Evolutionary conservation across 192 early-diverging fungal genomes (phyloP).

Genomic region (Phycomyces blakesleeanus): DNA sequence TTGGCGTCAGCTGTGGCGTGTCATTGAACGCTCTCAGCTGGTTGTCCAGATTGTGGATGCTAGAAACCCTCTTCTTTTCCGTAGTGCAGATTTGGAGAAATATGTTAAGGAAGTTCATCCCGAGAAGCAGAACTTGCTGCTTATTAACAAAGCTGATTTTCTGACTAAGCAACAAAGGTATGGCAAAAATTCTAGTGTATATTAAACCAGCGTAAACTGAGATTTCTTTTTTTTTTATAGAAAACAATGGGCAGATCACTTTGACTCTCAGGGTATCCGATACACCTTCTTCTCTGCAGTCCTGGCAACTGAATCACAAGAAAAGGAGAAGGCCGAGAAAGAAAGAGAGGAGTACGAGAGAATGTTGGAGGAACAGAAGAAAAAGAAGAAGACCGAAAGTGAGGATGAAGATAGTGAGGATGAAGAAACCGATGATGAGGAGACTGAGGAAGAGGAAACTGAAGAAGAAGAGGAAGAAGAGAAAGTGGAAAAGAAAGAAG

Average conservation of each 20-base stretch:
- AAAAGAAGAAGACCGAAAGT: constrained; percentile 31
- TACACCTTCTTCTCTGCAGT: constrained; percentile 96
- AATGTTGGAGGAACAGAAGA: constrained; percentile 4
- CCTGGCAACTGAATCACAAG: constrained; percentile 70
- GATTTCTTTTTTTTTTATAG: constrained; percentile 27
- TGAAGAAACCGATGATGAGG: constrained; percentile 23
- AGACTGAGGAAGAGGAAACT: constrained; percentile 13
- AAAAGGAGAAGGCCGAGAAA: constrained; percentile 57
- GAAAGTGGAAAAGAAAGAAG: constrained; percentile 23
- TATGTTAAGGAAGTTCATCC: constrained; percentile 91
- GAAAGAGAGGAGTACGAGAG: constrained; percentile 49
- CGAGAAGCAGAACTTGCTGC: constrained; percentile 81
- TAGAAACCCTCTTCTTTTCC: constrained; percentile 90
- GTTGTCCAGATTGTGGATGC: constrained; percentile 99
- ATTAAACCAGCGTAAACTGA: background rate
- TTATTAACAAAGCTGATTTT: constrained; percentile 99
- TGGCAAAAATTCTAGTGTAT: background rate
- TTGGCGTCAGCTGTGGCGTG: constrained; percentile 98
- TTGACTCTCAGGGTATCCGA: constrained; percentile 74
- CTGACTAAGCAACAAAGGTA: constrained; percentile 82
- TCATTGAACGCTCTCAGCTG: constrained; percentile 93
- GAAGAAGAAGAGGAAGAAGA: constrained; percentile 29
- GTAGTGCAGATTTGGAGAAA: constrained; percentile 79
- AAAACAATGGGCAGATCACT: constrained; percentile 84
- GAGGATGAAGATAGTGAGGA: constrained; percentile 31